Base-by-base conservation (phyloP, 345 rosid genomes). In the Citrus glauca region DNA sequence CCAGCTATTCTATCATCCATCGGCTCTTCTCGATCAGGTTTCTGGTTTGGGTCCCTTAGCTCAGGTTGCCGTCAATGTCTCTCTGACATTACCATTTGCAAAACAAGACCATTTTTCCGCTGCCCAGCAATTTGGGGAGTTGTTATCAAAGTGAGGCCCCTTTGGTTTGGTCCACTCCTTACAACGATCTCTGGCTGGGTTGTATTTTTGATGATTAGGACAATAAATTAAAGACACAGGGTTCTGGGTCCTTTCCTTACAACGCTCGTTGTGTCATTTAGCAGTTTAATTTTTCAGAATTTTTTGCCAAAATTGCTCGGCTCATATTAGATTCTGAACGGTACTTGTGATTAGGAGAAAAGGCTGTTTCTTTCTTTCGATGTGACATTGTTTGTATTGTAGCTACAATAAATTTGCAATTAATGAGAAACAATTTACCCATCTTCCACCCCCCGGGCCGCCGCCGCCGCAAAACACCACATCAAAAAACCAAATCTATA, bases 371-470 rank as follows among this genome's bases (percentile, higher is more conserved):
- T 32, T 27, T 28, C 66, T 13, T 63, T 28, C 8, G 66, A 63
- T 5, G 35, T 63, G 66, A 63, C 66, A 10, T 14, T 63, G 17
- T 42, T 42, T 2, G 14, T 10, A 10, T 10, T 42, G 48, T 2
- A 10, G 14, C 16, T 42, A 42, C 48, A 10, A 42, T 42, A 10
- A 42, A 42, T 10, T 42, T 42, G 48, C 14, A 42, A 14, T 42
- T 42, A 10, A 42, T 9, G 14, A 42, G 48, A 42, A 42, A 10
- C 48, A 10, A 42, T 2, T 10, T 1, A 8, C 2, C 6, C 2
- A 9, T 40, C 9, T 2, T 2, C 1, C 2, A 0, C 1, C 0
- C 8, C 9, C 42, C 35, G n/a, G n/a, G n/a, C n/a, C n/a, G 0
- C 4, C 32, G 0, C 32, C 5, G 5, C 5, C 35, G 1, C 5